Evolutionary conservation across 177 flowering plant species (phyloP).

Genomic region (Telopea speciosissima): DNA sequence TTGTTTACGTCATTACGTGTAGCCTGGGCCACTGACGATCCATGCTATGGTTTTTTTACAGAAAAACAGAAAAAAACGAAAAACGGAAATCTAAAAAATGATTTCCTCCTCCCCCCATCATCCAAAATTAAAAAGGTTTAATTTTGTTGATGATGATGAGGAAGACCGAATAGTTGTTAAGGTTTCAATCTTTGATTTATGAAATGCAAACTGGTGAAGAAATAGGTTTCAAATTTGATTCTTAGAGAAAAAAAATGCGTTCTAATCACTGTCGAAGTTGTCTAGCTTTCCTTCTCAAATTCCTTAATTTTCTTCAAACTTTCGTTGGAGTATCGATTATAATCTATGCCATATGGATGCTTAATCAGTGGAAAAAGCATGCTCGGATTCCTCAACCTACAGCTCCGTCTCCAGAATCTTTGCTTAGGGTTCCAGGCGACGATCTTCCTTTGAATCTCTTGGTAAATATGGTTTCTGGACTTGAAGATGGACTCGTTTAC

Average conservation of each 20-base stretch:
- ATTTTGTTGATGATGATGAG: not conserved
- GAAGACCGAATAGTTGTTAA: not conserved
- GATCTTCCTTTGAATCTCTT: constrained; percentile 14
- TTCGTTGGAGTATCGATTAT: constrained; percentile 61
- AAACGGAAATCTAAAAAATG: not conserved
- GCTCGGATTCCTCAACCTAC: constrained; percentile 20
- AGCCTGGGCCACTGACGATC: too few species aligned
- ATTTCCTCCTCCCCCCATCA: too few species aligned
- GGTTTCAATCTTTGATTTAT: not conserved
- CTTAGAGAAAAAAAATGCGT: not conserved
- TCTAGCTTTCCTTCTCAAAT: constrained; percentile 48
- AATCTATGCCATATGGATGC: constrained; percentile 62
- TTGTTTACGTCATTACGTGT: too few species aligned
- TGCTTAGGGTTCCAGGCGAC: constrained; percentile 11
- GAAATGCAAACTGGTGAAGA: not conserved
- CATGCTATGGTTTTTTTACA: too few species aligned
- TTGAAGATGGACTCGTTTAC: constrained; percentile 23
- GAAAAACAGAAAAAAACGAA: too few species aligned
- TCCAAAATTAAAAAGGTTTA: too few species aligned
- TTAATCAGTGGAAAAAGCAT: constrained; percentile 52
- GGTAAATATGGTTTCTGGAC: constrained; percentile 24
- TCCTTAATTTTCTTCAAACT: constrained; percentile 61
- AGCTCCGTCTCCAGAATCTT: constrained; percentile 19
- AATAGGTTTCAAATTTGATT: not conserved
- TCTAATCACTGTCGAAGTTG: constrained; percentile 41